Evolutionary conservation across 441 rosid species (phyloP), one percentile per base, ranked within the genome.

Genomic region (Erodium chrysanthum): DNA sequence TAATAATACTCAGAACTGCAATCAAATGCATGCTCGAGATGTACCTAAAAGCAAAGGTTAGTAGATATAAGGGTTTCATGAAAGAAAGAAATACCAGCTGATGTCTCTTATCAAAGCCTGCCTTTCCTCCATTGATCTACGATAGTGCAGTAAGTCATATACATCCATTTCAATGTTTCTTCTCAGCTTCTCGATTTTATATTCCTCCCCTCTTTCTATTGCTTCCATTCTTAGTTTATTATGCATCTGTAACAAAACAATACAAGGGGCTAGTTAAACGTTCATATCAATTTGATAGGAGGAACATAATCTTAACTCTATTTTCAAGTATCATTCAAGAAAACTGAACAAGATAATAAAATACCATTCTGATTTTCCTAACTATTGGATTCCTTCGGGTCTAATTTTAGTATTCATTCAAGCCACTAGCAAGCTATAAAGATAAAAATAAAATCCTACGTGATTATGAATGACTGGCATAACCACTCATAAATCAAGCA

Each of bases 131-230:
- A 86, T 76, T 65, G 97, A 94, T 35, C 97, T 85, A 65, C 82
- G 90, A 96, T 96, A 94, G 68, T 91, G 99, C 67, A 91, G 59
- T 46, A 76, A 72, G 76, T 94, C 97, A 73, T 88, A 94, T 75
- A 88, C 97, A 71, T 94, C 99, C 99, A 94, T 91, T 77, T 94
- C 99, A 54, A 73, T 77, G 78, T 91, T 89, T 77, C 97, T 80
- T 76, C 83, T 85, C 71, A 94, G 82, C 76, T 84, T 80, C 71
- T 73, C 37, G 33, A 91, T 84, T 81, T 88, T 91, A 76, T 94
- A 88, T 27, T 74, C 73, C 76, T 89, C 95, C 68, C 96, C 96
- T 68, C 92, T 86, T 78, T 74, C 90, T 72, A 65, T 75, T 7
- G 96, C 96, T 77, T 89, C 92, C 67, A 35, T 80, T 79, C 86